phyloP scores from a whole-genome alignment of 768 basidiomycete species.

The Pleurotus eryngii region DNA sequence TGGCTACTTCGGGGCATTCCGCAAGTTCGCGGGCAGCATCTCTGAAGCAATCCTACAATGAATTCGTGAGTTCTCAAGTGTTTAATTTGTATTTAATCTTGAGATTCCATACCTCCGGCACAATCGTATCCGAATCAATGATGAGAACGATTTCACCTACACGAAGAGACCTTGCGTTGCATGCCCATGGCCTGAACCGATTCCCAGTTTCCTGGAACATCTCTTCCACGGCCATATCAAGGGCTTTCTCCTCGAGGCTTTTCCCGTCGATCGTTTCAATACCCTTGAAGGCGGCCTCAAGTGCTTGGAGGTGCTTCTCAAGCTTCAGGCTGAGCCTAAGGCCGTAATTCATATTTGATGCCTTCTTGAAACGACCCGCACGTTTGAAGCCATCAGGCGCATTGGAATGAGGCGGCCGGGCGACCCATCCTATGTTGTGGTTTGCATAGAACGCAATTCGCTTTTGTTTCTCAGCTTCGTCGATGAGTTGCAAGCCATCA shows the following conservation, averaged over 20 bases:
- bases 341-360: conserved; percentile 86
- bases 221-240: conserved; percentile 75
- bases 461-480: conserved; percentile 56
- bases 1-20: conserved; percentile 79
- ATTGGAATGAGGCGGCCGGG: conserved; percentile 68
- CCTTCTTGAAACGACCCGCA: conserved; percentile 89
- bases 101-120: conserved; percentile 54
- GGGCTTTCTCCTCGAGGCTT: conserved; percentile 64
- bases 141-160: conserved; percentile 79
- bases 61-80: conserved; percentile 3
- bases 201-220: conserved; percentile 54
- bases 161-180: conserved; percentile 70
- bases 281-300: conserved; percentile 38
- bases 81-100: not conserved
- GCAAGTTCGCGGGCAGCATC: conserved; percentile 86
- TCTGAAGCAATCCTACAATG: conserved; percentile 71
- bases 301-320: conserved; percentile 46
- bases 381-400: conserved; percentile 68
- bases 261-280: conserved; percentile 35
- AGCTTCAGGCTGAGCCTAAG: conserved; percentile 35
- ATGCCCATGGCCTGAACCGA: conserved; percentile 72
- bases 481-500: conserved; percentile 73
- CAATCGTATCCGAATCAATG: conserved; percentile 78
- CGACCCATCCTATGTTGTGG: conserved; percentile 80
- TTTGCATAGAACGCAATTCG: conserved; percentile 74